These are phyloP conservation scores for Aspergillus ochraceus DNA, from an alignment of 2,329 filamentous ascomycete genomes.

Conservation along the genomic window DNA sequence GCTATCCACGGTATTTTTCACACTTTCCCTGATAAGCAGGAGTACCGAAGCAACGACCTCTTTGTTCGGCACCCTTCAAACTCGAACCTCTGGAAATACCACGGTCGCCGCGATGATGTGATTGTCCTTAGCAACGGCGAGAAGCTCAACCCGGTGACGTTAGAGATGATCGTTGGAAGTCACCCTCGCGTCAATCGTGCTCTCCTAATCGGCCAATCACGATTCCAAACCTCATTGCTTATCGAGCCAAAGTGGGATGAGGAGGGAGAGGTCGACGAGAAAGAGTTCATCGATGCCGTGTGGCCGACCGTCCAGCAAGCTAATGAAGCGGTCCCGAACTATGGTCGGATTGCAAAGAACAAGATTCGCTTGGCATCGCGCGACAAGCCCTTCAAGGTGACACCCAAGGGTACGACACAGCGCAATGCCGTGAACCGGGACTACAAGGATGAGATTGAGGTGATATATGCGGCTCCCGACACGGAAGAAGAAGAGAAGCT, in stretches of 20 bases:
- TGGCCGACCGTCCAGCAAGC: constrained; percentile 48
- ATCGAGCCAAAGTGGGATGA: constrained; percentile 31
- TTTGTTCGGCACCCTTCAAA: constrained; percentile 40
- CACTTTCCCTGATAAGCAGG: constrained; percentile 34
- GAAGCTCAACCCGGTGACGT: constrained; percentile 46
- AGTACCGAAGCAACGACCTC: constrained; percentile 43
- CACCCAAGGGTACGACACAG: constrained; percentile 50
- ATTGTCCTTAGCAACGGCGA: constrained; percentile 48
- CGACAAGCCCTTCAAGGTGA: constrained; percentile 46
- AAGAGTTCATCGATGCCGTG: constrained; percentile 42
- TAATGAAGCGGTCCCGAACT: constrained; percentile 42
- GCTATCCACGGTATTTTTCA: constrained; percentile 33
- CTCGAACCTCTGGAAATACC: constrained; percentile 9
- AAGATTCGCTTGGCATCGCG: constrained; percentile 45
- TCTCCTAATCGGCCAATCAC: constrained; percentile 37
- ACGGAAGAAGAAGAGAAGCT: not conserved
- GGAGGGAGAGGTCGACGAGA: constrained; percentile 5
- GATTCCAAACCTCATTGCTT: constrained; percentile 39
- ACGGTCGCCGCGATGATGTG: constrained; percentile 39
- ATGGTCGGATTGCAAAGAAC: constrained; percentile 44
- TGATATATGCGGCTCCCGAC: constrained; percentile 38
- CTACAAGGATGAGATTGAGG: constrained; percentile 50
- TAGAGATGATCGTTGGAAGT: constrained; percentile 38
- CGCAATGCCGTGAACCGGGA: constrained; percentile 40
- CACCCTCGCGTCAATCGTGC: constrained; percentile 35